phyloP scores from a whole-genome alignment of 2,329 filamentous ascomycete species.

The Hortaea werneckii region DNA sequence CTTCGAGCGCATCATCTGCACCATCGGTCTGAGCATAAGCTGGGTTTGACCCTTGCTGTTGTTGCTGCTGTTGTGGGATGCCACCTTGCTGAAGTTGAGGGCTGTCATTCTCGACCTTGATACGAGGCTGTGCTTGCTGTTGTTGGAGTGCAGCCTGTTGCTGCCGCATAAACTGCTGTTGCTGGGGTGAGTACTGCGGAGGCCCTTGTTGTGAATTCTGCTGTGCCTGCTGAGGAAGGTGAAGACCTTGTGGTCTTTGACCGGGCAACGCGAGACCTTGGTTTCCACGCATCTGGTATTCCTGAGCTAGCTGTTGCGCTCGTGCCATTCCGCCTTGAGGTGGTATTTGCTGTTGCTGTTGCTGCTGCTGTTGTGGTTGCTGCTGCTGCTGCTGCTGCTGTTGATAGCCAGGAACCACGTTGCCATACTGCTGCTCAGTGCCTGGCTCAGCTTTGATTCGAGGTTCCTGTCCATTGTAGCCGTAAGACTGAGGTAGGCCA shows the following conservation, averaged over 20 bases:
- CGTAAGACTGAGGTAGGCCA: constrained; percentile 13
- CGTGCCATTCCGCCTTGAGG: constrained; percentile 32
- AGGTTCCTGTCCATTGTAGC: constrained; percentile 19
- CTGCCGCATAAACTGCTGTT: constrained; percentile 25
- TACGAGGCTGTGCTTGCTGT: constrained; percentile 22
- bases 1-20: constrained; percentile 48
- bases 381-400: constrained; percentile 4
- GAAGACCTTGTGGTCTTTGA: constrained; percentile 26
- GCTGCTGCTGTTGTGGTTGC: too few relatives aligned
- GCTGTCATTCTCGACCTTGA: constrained; percentile 26
- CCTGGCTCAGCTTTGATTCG: constrained; percentile 46
- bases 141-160: constrained; percentile 14
- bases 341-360: constrained; percentile 1
- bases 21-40: constrained; percentile 65
- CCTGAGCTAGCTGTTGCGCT: constrained; percentile 46
- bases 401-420: constrained; percentile 17
- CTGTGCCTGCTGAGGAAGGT: constrained; percentile 22
- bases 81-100: constrained; percentile 15
- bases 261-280: constrained; percentile 22
- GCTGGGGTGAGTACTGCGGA: constrained; percentile 24
- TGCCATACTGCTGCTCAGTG: constrained; percentile 21
- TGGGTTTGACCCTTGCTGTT: constrained; percentile 35
- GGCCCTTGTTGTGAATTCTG: constrained; percentile 23
- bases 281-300: constrained; percentile 42
- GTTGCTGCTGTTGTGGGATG: constrained; percentile 28